phyloP scores from a whole-genome alignment of 805 yeast species.

The Lachancea meyersii region DNA sequence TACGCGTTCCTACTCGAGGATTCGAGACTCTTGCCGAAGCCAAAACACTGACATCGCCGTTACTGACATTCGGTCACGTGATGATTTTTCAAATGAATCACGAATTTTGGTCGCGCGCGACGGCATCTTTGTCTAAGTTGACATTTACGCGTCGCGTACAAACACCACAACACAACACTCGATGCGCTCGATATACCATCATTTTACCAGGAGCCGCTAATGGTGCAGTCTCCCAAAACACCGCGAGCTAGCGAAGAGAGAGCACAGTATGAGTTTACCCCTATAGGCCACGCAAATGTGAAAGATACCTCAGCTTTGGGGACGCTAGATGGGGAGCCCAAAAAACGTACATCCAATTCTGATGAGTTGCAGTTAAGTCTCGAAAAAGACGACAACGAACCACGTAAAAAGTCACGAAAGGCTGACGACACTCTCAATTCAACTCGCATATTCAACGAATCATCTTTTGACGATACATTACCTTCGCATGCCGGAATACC shows the following conservation, averaged over 20 bases:
- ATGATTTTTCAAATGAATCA: background rate
- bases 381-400: constrained; percentile 2
- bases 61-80: too few relatives aligned
- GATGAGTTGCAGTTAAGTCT: constrained; percentile 1
- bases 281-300: constrained; percentile 34
- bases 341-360: constrained; percentile 4
- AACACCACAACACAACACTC: background rate
- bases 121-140: background rate
- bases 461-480: constrained; percentile 30
- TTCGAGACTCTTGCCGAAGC: too few relatives aligned
- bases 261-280: constrained; percentile 37
- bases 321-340: background rate
- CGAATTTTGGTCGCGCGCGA: too few relatives aligned
- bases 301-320: constrained; percentile 12
- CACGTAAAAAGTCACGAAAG: constrained; percentile 5
- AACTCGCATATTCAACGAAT: constrained; percentile 25
- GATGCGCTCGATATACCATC: background rate
- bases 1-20: too few relatives aligned
- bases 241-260: constrained; percentile 20
- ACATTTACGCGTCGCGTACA: constrained; percentile 6
- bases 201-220: background rate
- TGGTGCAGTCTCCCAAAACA: constrained; percentile 27
- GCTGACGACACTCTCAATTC: constrained; percentile 25
- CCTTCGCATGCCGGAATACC: constrained; percentile 15
- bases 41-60: too few relatives aligned